Evolutionary conservation across 345 rosid species (phyloP).

Genomic region (Acer yangbiense): DNA sequence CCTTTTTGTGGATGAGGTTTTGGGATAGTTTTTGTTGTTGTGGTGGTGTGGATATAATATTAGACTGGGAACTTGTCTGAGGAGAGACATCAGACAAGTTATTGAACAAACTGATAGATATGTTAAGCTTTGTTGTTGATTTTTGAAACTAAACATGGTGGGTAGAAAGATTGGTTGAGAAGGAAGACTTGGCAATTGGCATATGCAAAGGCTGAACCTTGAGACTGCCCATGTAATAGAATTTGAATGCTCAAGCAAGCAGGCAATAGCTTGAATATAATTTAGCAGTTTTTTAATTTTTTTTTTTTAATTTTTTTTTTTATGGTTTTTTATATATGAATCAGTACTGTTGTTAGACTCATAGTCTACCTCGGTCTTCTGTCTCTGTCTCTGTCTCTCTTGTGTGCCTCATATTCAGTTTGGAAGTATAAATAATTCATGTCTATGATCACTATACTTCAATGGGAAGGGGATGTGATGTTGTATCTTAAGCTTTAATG

Average conservation of each 20-base stretch:
- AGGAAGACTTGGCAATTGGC: too few species aligned
- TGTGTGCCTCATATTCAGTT: not conserved
- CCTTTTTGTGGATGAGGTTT: not conserved
- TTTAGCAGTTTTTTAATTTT: too few species aligned
- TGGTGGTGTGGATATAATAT: not conserved
- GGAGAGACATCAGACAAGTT: too few species aligned
- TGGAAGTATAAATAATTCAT: not conserved
- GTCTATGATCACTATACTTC: not conserved
- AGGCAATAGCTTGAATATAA: not conserved
- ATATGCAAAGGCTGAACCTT: not conserved
- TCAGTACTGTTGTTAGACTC: slow-evolving; percentile 3
- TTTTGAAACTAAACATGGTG: not conserved
- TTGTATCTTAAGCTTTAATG: not conserved
- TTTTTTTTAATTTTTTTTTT: too few species aligned
- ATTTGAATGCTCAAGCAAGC: too few species aligned
- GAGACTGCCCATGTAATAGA: not conserved
- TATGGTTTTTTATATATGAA: not conserved
- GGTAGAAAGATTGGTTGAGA: not conserved
- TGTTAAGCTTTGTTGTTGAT: not conserved
- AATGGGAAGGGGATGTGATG: not conserved
- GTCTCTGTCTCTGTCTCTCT: not conserved
- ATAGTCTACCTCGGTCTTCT: not conserved
- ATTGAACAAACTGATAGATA: not conserved
- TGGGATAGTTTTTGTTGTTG: not conserved
- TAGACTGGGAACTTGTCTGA: not conserved